Evolutionary conservation across 2,329 filamentous ascomycete genomes (phyloP), one percentile per base, ranked within the genome.

Genomic region (Teratosphaeria zuluensis): DNA sequence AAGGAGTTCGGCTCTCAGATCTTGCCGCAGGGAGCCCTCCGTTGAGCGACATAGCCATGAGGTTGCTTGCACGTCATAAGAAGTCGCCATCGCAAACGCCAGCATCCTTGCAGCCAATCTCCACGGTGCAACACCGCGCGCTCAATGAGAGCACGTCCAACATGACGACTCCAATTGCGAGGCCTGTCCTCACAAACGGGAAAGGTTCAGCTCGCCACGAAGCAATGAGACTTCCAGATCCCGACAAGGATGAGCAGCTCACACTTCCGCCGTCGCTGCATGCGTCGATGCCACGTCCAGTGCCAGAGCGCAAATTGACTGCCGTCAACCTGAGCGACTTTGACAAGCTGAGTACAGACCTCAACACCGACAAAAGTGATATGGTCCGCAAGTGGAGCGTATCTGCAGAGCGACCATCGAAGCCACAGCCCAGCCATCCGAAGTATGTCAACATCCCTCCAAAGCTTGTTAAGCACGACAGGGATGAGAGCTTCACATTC

Each of bases 141-240:
- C 33, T 63, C 28, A 58, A 63, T 4, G 79, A 80, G 58, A 79
- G 74, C 62, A 75, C 75, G 14, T 82, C 80, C 0, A 80, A 79
- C 61, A 76, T 80, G 69, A 76, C 79, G n/a, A 82, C 80, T 16
- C 80, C 80, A 28, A 71, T 81, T 46, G 80, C 75, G 12, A 72
- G 73, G 59, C 78, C 80, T 38, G 62, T 76, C 9, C 16, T 19
- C 19, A 56, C 70, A 51, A 63, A 65, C 48, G 60, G 54, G 16
- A 48, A 53, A 32, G 14, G 28, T 12, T 35, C 52, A 53, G 21
- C 19, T 31, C 32, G 14, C 31, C 24, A 35, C 12, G 52, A 53
- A 35, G 32, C 28, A 16, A 19, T 31, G 16, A n/a, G 16, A 32
- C 52, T 53, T 35, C 52, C 52, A 14, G 52, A 53, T 31, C 52